Evolutionary conservation across 2,329 filamentous ascomycete species (phyloP), one percentile per base, ranked within the genome.

Genomic region (Aspergillus sp.): DNA sequence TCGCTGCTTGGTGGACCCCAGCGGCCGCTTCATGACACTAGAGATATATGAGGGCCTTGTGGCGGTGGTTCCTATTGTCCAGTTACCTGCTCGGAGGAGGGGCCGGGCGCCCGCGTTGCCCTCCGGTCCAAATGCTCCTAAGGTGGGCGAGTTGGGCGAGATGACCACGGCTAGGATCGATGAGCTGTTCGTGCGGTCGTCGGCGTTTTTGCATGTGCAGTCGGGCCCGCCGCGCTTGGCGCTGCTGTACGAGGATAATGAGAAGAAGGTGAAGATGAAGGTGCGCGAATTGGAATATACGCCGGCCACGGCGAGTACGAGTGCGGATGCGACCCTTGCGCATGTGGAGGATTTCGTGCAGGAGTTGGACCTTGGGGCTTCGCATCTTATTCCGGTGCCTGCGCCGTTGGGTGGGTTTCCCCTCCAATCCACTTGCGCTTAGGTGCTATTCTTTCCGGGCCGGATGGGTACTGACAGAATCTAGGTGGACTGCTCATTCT

Each of bases 1-100:
- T 75, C 84, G 90, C 68, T 94, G 91, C 67, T 81, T 93, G 62
- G 87, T 96, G 5, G 94, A 98, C 72, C 92, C 92, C 0, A 89
- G 88, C 0, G 88, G 90, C 6, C 79, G 81, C 24, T 88, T 86
- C 72, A 82, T 90, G 81, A 85, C 85, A 3, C 71, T 90, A 63
- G 87, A 90, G 70, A 78, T 90, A 7, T 89, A 87, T 63, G 87
- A 90, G 70, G 88, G 88, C 16, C 82, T 90, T 5, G 79, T 90
- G 36, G 87, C 85, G 12, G 81, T 90, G 12, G 76, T 90, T 47
- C 87, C 86, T 2, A 81, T 90, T 49, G 76, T 85, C 7, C 81
- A 73, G 78, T 83, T 77, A 76, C 82, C 78, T 67, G 82, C 73
- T 71, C 84, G 72, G 67, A 84, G 70, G 67, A 77, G 64, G 60